Evolutionary conservation across 2,329 filamentous ascomycete species (phyloP).

Genomic region (Fusarium albosuccineum): DNA sequence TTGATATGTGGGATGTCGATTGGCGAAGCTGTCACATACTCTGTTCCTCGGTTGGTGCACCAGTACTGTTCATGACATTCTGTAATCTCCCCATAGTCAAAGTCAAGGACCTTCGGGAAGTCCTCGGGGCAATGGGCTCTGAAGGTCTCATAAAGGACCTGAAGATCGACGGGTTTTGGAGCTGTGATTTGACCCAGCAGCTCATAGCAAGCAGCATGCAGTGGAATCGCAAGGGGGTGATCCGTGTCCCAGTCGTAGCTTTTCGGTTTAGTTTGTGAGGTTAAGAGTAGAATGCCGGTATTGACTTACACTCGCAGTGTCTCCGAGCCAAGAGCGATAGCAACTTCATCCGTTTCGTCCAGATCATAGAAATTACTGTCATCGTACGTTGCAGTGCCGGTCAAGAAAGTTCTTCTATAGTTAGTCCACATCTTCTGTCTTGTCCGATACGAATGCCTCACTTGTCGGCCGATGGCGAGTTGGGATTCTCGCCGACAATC

Average conservation of each 20-base stretch:
- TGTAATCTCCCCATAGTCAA: constrained; percentile 12
- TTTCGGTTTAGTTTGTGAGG: neutral
- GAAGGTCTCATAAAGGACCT: constrained; percentile 11
- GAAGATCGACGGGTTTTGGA: constrained; percentile 1
- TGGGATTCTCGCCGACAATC: neutral
- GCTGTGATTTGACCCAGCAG: constrained; percentile 10
- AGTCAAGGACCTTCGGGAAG: neutral
- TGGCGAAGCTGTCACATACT: constrained; percentile 11
- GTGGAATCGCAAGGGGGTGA: neutral
- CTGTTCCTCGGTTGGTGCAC: neutral
- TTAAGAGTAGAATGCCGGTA: neutral
- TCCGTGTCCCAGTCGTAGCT: constrained; percentile 1
- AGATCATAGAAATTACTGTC: neutral
- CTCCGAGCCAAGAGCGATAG: neutral
- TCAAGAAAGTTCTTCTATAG: neutral
- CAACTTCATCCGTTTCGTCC: neutral
- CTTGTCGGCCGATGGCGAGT: neutral
- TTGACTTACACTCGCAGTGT: neutral
- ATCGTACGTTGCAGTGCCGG: neutral
- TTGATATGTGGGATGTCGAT: constrained; percentile 8
- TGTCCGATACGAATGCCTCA: neutral
- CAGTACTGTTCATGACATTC: constrained; percentile 11
- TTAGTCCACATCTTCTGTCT: neutral
- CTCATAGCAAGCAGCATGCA: constrained; percentile 16
- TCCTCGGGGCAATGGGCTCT: neutral